Evolutionary conservation across 148 eudicot species (phyloP).

Genomic region (Arbutus unedo): DNA sequence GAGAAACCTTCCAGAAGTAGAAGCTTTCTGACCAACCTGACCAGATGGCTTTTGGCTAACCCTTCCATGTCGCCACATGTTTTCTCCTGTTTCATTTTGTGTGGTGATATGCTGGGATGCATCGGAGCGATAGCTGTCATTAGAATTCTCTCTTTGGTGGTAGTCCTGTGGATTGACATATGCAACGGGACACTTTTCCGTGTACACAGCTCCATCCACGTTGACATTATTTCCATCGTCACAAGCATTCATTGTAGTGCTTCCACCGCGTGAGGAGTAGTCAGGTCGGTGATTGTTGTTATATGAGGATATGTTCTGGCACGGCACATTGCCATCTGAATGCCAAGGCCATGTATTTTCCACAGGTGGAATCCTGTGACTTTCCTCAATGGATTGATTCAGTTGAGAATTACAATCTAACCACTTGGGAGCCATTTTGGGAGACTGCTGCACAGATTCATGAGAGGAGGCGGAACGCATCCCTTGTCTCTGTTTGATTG

Average conservation of each 20-base stretch:
- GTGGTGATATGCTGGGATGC: conserved; percentile 12
- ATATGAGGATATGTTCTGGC: conserved; percentile 14
- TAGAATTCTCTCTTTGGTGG: conserved; percentile 20
- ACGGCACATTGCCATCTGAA: conserved; percentile 12
- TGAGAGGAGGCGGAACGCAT: conserved; percentile 27
- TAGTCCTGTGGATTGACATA: conserved; percentile 11
- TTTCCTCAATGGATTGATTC: conserved; percentile 23
- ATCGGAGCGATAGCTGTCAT: conserved; percentile 19
- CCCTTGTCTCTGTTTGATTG: conserved; percentile 23
- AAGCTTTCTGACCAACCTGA: conserved; percentile 30
- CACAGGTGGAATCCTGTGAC: conserved; percentile 22
- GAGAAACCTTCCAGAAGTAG: not conserved
- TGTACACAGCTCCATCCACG: not conserved
- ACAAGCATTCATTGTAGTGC: not conserved
- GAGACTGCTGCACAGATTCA: conserved; percentile 29
- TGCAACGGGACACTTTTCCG: conserved; percentile 5
- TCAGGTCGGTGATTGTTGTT: not conserved
- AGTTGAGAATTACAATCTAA: conserved; percentile 23
- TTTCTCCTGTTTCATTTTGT: conserved; percentile 26
- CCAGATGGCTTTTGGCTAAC: conserved; percentile 19
- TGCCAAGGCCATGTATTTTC: conserved; percentile 26
- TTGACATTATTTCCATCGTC: not conserved
- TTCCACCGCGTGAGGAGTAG: not conserved
- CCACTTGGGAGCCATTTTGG: conserved; percentile 20
- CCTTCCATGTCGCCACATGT: conserved; percentile 21